Base-by-base conservation (phyloP, 345 rosid genomes). In the Salix exigua region DNA sequence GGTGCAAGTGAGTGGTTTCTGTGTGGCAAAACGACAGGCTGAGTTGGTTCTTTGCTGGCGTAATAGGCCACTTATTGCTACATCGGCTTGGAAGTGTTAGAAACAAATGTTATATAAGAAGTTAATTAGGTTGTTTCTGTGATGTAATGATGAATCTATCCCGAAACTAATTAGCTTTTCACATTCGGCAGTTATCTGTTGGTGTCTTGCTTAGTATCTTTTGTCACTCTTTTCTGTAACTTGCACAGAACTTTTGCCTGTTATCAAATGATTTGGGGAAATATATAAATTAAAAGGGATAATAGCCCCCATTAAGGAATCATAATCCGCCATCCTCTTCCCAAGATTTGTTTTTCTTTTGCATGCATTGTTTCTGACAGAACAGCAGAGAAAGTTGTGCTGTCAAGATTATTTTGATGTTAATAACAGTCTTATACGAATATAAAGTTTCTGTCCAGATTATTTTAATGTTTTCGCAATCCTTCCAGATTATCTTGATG, bases 21-120 rank as follows among this genome's bases (percentile, higher is more conserved):
- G 86, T 85, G 98, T 92, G 88, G 98, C 88, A 1, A 96, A 87
- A 87, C 90, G 90, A 7, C 91, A 90, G 23, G 88, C 90, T 37
- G 98, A 96, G 80, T 81, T 96, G 87, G 89, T 94, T 87, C 94
- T 96, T 77, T 96, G 92, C 83, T 94, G 99, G 98, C 94, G 84
- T 3, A 91, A 93, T 19, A 83, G 92, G 60, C 88, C 92, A 33
- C 83, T 94, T 1, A 88, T 91, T 50, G 88, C 97, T 91, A 96
- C 92, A 81, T 96, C 99, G 73, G 93, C 91, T 6, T 96, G 99
- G 99, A 85, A 84, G 86, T 92, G 81, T 78, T 87, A 83, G 83
- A 26, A 37, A 53, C 53, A 31, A 75, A 62, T 5, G n/a, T 14
- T 55, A 55, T 55, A n/a, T 55, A n/a, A n/a, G 18, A 38, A 69